phyloP scores from a whole-genome alignment of 2,329 filamentous ascomycete genomes.

The Fusarium sp. region DNA sequence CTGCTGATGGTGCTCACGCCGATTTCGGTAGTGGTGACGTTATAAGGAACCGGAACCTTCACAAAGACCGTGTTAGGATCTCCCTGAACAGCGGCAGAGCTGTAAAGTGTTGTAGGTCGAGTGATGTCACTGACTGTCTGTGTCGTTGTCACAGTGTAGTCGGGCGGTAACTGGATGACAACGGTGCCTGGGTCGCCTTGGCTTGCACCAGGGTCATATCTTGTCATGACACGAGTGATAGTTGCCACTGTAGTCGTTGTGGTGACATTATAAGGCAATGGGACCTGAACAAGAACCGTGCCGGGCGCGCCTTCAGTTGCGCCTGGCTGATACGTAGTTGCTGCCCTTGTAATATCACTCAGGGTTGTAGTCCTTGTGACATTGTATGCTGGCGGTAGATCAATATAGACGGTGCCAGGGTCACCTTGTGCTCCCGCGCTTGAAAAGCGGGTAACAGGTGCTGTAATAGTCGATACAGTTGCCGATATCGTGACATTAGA shows the following conservation, averaged over 20 bases:
- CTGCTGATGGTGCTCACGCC: conserved; percentile 3
- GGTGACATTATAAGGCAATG: conserved; percentile 19
- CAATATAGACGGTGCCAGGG: too few relatives aligned
- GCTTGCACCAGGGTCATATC: conserved; percentile 5
- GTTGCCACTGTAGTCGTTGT: conserved; percentile 8
- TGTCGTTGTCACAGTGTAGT: conserved; percentile 14
- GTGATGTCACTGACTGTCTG: conserved; percentile 3
- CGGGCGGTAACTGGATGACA: conserved; percentile 11
- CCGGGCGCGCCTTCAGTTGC: conserved; percentile 10
- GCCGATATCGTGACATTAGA: too few relatives aligned
- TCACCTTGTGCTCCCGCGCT: too few relatives aligned
- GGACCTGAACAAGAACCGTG: conserved; percentile 13
- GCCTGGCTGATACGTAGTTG: too few relatives aligned
- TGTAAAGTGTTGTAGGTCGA: not conserved
- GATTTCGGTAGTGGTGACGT: conserved; percentile 10
- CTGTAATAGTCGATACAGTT: too few relatives aligned
- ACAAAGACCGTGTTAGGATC: conserved; percentile 14
- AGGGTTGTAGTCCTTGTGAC: too few relatives aligned
- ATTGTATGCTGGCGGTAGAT: too few relatives aligned
- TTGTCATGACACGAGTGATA: conserved; percentile 9
- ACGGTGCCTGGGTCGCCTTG: conserved; percentile 19
- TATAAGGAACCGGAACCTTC: conserved; percentile 17
- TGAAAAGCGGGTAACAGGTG: too few relatives aligned
- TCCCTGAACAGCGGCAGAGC: not conserved
- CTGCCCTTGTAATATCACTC: too few relatives aligned